Evolutionary conservation across 148 eudicot genomes (phyloP), one percentile per base, ranked within the genome.

Genomic region (Gaultheria prostrata): DNA sequence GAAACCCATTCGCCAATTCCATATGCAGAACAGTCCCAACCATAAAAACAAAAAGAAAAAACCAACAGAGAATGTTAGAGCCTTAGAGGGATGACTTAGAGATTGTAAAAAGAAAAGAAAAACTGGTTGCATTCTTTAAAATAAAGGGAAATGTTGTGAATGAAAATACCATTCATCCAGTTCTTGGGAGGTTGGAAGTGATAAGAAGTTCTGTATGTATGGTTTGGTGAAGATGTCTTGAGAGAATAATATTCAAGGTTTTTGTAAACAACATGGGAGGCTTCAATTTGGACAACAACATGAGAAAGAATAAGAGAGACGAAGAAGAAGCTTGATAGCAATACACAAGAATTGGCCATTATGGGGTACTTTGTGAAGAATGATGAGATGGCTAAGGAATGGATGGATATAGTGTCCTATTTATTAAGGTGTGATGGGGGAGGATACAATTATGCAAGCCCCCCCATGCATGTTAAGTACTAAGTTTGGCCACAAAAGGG

Each of bases 181-280:
- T 94, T 91, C 61, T 89, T 89, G 80, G 92, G 86, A 49, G 97
- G 93, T 65, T 92, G 97, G 50, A 94, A 91, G 82, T 94, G 97
- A 70, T 84, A 92, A 24, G 84, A 87, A 35, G 95, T 91, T 61
- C 92, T 86, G 73, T 92, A 87, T 28, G 89, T 87, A 39, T 86
- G 89, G 43, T 50, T 32, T 46, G 56, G 30, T 50, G 78, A 24
- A 53, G 30, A 4, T 50, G 59, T 45, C 33, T 74, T 21, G 56
- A 24, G 49, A 51, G 20, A 61, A 39, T 5, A 61, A 39, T 5
- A 4, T 53, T 79, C 61, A 46, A 82, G 84, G 71, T 80, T 82
- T 45, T 9, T 24, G 33, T 61, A 33, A 35, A 84, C 48, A 17
- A 84, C 83, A 77, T 82, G 91, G 57, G 91, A 89, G 13, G 91